These are phyloP conservation scores for Fusarium coffeatum DNA, from an alignment of 2,329 filamentous ascomycete species.

Conservation along the genomic window DNA sequence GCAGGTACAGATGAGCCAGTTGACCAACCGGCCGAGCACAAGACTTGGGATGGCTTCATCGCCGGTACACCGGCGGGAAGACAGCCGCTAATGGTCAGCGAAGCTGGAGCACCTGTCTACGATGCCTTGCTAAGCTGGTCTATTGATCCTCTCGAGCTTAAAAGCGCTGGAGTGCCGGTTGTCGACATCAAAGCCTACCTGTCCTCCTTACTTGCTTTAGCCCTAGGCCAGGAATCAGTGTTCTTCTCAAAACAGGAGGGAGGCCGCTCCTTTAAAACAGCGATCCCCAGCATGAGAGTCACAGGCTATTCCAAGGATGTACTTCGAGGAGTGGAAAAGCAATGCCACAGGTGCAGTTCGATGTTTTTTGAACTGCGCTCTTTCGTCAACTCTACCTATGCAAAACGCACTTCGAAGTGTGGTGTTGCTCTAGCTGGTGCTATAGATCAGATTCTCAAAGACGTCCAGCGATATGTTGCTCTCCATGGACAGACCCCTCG, in stretches of 20 bases:
- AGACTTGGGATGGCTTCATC: constrained; percentile 78
- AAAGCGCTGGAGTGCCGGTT: constrained; percentile 55
- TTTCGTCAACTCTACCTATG: constrained; percentile 62
- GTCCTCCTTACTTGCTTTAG: constrained; percentile 71
- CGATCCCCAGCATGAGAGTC: constrained; percentile 60
- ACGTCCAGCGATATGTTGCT: constrained; percentile 63
- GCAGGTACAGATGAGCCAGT: constrained; percentile 52
- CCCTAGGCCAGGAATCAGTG: constrained; percentile 76
- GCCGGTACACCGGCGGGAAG: constrained; percentile 49
- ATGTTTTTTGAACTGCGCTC: constrained; percentile 58
- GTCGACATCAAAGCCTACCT: constrained; percentile 63
- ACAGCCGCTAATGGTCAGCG: constrained; percentile 71
- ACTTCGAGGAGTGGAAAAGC: constrained; percentile 59
- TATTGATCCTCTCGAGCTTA: constrained; percentile 55
- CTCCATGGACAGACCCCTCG: constrained; percentile 54
- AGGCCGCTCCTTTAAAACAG: constrained; percentile 63
- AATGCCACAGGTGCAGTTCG: constrained; percentile 62
- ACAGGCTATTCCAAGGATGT: constrained; percentile 67
- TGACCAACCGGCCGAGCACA: constrained; percentile 58
- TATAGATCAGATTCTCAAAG: constrained; percentile 60
- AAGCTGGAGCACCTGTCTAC: constrained; percentile 73
- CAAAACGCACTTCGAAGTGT: constrained; percentile 57
- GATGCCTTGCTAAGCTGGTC: constrained; percentile 68
- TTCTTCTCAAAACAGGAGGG: constrained; percentile 73
- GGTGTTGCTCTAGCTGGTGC: constrained; percentile 65